Evolutionary conservation across 306 rosid species (phyloP).

Genomic region (Mucuna pruriens): DNA sequence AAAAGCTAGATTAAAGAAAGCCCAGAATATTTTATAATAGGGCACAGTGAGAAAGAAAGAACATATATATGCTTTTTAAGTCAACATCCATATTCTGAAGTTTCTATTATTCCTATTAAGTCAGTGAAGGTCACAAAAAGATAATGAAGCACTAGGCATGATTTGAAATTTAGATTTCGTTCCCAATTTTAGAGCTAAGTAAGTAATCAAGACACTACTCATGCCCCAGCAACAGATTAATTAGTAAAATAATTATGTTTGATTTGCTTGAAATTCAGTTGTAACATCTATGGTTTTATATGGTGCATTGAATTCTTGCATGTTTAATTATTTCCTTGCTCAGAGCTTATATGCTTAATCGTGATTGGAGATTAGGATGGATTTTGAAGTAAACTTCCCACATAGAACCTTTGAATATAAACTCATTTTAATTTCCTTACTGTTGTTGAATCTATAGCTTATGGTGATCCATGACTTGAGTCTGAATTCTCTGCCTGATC

Average conservation of each 20-base stretch:
- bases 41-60: conserved; percentile 39
- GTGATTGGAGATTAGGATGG: conserved; percentile 17
- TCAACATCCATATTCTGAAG: conserved; percentile 11
- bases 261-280: conserved; percentile 42
- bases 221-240: conserved; percentile 7
- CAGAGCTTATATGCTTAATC: conserved; percentile 54
- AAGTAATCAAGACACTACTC: conserved; percentile 26
- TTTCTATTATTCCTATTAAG: conserved; percentile 38
- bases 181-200: conserved; percentile 15
- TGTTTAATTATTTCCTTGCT: conserved; percentile 49
- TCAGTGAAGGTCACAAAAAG: conserved; percentile 37
- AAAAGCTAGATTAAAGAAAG: conserved; percentile 44
- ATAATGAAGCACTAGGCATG: conserved; percentile 27
- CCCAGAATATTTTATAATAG: conserved; percentile 53
- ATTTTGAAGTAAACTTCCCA: conserved; percentile 40
- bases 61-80: conserved; percentile 49
- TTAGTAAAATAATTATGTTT: conserved; percentile 40
- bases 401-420: conserved; percentile 48
- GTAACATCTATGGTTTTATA: conserved; percentile 49
- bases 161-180: conserved; percentile 34
- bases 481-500: conserved; percentile 41
- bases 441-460: conserved; percentile 37
- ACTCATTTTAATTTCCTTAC: conserved; percentile 15
- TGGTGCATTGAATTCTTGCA: conserved; percentile 57
- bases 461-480: conserved; percentile 37